Evolutionary conservation across 768 basidiomycete species (phyloP), one percentile per base, ranked within the genome.

Genomic region (Melanogaster broomeanus): DNA sequence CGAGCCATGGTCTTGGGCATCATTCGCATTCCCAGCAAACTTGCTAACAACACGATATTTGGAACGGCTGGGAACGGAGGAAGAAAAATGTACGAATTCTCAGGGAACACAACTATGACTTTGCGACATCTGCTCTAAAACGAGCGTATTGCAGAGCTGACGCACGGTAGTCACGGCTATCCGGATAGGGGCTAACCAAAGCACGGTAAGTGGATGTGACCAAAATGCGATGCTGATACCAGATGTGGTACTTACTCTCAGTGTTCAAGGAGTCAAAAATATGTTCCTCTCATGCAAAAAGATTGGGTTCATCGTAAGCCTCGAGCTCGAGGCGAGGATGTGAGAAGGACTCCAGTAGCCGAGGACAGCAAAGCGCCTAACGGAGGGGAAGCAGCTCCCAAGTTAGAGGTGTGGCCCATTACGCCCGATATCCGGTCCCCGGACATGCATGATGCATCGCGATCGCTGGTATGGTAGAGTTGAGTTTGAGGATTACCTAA

Each of bases 191-290:
- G 25, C 19, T 31, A 31, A 12, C 18, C 39, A 30, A 31, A 39
- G 53, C n/a, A 45, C 31, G 44, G 52, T 24, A 27, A 52, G 57
- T 42, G 18, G 13, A n/a, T 35, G 49, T 53, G 40, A 19, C 42
- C 37, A 27, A 13, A 7, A 37, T 51, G 33, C 51, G 19, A 30
- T 49, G 49, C 30, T 48, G 31, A 11, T 22, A 25, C 34, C 18
- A 30, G 34, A 21, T 46, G 42, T 42, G 34, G 40, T 38, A 13
- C 33, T 35, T 45, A 19, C 34, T 13, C 34, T 42, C 35, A 45
- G 55, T 15, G 13, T 27, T 52, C 18, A 31, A 22, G 16, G 22
- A 12, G 41, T 24, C 25, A 25, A 42, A 42, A 42, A 35, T 35
- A 35, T 30, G 28, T 12, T 40, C 4, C 18, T 11, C 39, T 19